Evolutionary conservation across 257 asterid genomes (phyloP).

Genomic region (Solanum tarapatanum): DNA sequence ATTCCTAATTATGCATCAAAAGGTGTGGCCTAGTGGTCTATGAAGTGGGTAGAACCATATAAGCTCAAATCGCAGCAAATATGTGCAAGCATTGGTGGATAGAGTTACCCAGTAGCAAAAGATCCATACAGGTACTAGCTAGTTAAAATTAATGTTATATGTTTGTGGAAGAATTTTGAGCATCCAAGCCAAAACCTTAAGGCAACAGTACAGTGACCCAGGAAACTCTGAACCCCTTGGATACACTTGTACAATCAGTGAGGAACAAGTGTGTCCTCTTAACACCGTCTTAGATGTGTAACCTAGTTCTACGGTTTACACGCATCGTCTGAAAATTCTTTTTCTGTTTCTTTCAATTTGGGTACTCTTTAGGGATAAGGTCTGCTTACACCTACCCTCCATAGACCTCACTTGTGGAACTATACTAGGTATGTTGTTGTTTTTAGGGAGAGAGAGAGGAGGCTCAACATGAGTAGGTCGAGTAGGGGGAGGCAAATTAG

Average conservation of each 20-base stretch:
- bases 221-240: neutral
- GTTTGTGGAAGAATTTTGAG: neutral
- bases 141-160: neutral
- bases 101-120: neutral
- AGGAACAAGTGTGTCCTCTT: neutral
- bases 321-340: neutral
- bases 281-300: neutral
- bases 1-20: neutral
- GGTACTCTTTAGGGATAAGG: neutral
- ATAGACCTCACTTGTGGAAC: neutral
- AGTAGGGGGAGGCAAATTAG: neutral
- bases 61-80: neutral
- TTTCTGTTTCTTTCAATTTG: neutral
- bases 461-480: neutral
- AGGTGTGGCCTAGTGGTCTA: neutral
- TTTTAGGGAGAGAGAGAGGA: neutral
- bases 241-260: neutral
- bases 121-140: neutral
- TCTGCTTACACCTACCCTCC: neutral
- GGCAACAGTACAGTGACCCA: neutral
- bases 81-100: neutral
- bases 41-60: neutral
- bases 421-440: neutral
- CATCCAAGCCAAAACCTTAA: neutral
- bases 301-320: neutral